These are phyloP conservation scores for Baudoinia panamericana DNA, from an alignment of 495 filamentous ascomycete species.

Conservation along the genomic window DNA sequence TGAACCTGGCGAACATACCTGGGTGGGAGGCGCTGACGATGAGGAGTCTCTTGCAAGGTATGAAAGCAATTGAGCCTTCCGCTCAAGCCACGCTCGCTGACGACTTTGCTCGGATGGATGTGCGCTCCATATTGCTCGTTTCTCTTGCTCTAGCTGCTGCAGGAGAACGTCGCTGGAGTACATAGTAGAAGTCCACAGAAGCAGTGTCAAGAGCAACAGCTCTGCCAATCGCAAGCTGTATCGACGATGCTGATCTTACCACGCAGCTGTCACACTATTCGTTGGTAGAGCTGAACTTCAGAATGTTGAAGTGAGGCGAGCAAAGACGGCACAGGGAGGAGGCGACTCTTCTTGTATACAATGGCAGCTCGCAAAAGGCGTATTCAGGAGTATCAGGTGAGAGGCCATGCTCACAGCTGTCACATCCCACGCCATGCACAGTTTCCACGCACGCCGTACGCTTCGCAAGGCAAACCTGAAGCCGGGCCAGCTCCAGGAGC, in stretches of 20 bases:
- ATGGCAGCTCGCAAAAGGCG: neutral
- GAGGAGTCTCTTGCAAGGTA: constrained; percentile 6
- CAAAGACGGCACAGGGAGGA: constrained; percentile 4
- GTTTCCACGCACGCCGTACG: no score
- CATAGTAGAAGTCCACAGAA: no score
- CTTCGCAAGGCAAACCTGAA: no score
- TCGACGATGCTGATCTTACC: no score
- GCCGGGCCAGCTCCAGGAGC: no score
- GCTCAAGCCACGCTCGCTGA: constrained; percentile 16
- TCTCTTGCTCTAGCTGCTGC: constrained; percentile 9
- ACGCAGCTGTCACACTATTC: constrained; percentile 4
- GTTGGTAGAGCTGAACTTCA: constrained; percentile 2
- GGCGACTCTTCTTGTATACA: neutral
- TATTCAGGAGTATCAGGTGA: neutral
- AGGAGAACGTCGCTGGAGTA: neutral
- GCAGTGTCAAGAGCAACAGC: neutral
- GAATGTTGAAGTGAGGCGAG: constrained; percentile 6
- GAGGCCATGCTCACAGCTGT: constrained; percentile 2
- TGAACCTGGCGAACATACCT: no score
- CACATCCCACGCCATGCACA: neutral
- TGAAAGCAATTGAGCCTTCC: constrained; percentile 8
- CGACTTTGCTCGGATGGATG: constrained; percentile 10
- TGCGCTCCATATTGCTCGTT: constrained; percentile 11
- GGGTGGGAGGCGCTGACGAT: no score
- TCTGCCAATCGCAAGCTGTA: neutral